A percentile compares a stretch with the other conserved stretches of the same genome.
These are phyloP conservation scores for Thraustochytrium striatum DNA, from an alignment of 352 stramenopile genomes.

Conservation along the genomic window DNA sequence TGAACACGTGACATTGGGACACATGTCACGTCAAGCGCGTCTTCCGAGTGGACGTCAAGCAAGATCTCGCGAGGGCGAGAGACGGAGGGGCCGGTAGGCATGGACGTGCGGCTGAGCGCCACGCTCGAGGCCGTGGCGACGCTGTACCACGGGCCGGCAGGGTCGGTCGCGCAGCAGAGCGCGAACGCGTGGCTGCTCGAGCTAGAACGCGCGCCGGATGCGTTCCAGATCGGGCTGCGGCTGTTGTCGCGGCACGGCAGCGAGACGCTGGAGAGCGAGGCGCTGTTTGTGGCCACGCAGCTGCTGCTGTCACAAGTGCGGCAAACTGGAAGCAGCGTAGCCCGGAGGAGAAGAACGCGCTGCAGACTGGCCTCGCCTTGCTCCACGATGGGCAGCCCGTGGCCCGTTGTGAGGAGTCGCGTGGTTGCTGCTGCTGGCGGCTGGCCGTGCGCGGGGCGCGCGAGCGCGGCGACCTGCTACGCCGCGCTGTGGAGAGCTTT, in stretches of 20 bases:
- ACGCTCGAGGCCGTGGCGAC: background rate
- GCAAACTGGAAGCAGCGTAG: background rate
- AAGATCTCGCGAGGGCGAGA: no score
- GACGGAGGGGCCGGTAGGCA: no score
- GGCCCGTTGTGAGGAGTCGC: background rate
- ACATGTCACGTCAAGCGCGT: no score
- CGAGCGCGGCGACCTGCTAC: background rate
- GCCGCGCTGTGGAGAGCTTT: conserved; percentile 16
- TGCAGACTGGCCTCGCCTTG: background rate
- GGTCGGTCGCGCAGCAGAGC: background rate
- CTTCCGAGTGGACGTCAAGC: no score
- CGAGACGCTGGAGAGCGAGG: background rate
- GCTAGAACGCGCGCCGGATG: background rate
- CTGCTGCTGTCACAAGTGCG: conserved; percentile 5
- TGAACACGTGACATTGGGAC: no score
- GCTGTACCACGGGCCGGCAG: background rate
- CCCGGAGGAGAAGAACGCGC: background rate
- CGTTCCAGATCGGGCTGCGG: background rate
- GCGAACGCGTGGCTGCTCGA: conserved; percentile 24
- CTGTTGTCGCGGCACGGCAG: background rate
- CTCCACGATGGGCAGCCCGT: background rate
- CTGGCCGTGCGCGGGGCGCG: conserved; percentile 5
- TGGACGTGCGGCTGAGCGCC: no score
- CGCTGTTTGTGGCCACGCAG: conserved; percentile 9
- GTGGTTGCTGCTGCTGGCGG: conserved; percentile 13